phyloP scores from a whole-genome alignment of 257 asterid species.

The Salvia miltiorrhiza region DNA sequence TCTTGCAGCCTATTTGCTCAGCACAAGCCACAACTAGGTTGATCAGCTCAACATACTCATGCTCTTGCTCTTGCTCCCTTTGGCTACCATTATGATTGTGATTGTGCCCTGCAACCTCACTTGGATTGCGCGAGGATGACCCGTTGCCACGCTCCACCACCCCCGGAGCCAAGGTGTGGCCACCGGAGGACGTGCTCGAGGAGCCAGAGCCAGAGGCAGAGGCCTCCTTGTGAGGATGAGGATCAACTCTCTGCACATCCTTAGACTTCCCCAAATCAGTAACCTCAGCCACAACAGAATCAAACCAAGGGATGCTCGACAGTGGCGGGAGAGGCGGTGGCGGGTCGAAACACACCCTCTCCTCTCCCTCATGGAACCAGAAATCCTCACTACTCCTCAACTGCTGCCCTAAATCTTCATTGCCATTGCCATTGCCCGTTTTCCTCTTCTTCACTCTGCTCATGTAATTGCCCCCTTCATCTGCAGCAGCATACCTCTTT shows the following conservation, averaged over 20 bases:
- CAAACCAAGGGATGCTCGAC: conserved; percentile 76
- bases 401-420: conserved; percentile 33
- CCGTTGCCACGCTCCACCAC: conserved; percentile 55
- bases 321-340: conserved; percentile 61
- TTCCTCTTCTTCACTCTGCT: conserved; percentile 60
- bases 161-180: conserved; percentile 46
- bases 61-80: conserved; percentile 57
- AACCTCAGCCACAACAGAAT: conserved; percentile 53
- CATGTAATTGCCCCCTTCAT: conserved; percentile 38
- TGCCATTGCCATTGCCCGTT: conserved; percentile 32
- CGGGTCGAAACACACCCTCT: conserved; percentile 50
- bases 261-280: conserved; percentile 47
- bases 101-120: conserved; percentile 32
- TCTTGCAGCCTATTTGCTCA: conserved; percentile 61
- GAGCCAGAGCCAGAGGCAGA: conserved; percentile 62
- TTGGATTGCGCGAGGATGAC: conserved; percentile 41
- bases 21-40: conserved; percentile 71
- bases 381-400: conserved; percentile 40
- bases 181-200: conserved; percentile 65
- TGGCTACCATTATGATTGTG: conserved; percentile 34
- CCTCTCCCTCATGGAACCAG: conserved; percentile 66
- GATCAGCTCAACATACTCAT: conserved; percentile 66
- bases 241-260: conserved; percentile 40
- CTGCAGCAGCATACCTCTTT: conserved; percentile 73
- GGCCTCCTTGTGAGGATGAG: conserved; percentile 27